phyloP scores from a whole-genome alignment of 2,329 filamentous ascomycete genomes.

The Microcyclospora tardicrescens region DNA sequence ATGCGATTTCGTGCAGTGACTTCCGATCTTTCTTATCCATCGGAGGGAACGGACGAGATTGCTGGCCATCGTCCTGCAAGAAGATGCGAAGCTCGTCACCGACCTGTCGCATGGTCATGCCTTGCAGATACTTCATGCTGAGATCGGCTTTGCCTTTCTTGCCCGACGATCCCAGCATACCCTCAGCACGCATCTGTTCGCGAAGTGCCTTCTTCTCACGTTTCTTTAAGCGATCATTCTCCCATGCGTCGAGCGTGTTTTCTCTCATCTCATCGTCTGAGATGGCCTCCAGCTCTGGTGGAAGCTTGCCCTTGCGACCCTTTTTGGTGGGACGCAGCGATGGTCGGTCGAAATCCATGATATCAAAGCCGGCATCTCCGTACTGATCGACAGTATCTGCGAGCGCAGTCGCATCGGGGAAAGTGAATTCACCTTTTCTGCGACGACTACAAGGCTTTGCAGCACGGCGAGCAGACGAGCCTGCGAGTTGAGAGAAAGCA shows the following conservation, averaged over 20 bases:
- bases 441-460: constrained; percentile 1
- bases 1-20: constrained; percentile 65
- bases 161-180: constrained; percentile 24
- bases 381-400: constrained; percentile 49
- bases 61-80: constrained; percentile 48
- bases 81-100: constrained; percentile 62
- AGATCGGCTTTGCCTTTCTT: constrained; percentile 36
- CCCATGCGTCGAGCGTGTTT: constrained; percentile 29
- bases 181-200: constrained; percentile 32
- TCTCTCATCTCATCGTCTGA: constrained; percentile 33
- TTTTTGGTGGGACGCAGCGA: constrained; percentile 55
- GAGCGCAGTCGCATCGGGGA: constrained; percentile 43
- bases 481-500: constrained; percentile 18
- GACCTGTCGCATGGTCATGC: constrained; percentile 58
- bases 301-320: constrained; percentile 38
- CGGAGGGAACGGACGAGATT: constrained; percentile 61
- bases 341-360: constrained; percentile 70
- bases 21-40: constrained; percentile 72
- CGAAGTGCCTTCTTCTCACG: constrained; percentile 34
- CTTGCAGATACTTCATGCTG: constrained; percentile 56
- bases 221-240: constrained; percentile 34
- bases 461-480: constrained; percentile 7
- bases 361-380: constrained; percentile 61
- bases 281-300: constrained; percentile 24
- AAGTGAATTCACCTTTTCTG: constrained; percentile 23